These are phyloP conservation scores for Hanseniaspora guilliermondii DNA, from an alignment of 805 yeast genomes.

Conservation along the genomic window DNA sequence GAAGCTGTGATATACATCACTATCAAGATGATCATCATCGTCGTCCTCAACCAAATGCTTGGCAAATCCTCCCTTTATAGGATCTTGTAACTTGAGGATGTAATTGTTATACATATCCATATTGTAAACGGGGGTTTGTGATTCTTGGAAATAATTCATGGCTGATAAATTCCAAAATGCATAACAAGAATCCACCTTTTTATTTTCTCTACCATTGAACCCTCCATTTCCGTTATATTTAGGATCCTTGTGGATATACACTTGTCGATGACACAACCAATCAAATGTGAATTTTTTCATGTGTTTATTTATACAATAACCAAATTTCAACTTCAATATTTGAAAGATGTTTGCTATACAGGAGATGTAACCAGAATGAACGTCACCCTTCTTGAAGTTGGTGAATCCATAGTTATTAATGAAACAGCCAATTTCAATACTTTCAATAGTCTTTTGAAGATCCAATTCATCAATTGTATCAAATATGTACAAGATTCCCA, in stretches of 20 bases:
- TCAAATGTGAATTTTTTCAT: conserved; percentile 13
- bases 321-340: background rate
- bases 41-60: conserved; percentile 31
- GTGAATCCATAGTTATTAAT: background rate
- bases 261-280: conserved; percentile 5
- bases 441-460: background rate
- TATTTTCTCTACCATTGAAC: conserved; percentile 77
- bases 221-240: conserved; percentile 56
- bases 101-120: conserved; percentile 21
- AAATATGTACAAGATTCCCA: background rate
- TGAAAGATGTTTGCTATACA: conserved; percentile 10
- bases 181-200: conserved; percentile 76
- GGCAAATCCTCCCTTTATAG: conserved; percentile 61
- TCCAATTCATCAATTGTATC: background rate
- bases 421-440: background rate
- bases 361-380: conserved; percentile 9
- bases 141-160: conserved; percentile 31
- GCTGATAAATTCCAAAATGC: conserved; percentile 70
- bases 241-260: conserved; percentile 26
- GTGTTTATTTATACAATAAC: background rate
- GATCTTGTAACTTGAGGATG: conserved; percentile 41
- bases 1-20: conserved; percentile 61
- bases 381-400: conserved; percentile 7
- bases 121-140: conserved; percentile 30
- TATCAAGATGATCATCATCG: conserved; percentile 33